Conservation (phyloP, 345 rosid genomes). For the Luvunga scandens region DNA sequence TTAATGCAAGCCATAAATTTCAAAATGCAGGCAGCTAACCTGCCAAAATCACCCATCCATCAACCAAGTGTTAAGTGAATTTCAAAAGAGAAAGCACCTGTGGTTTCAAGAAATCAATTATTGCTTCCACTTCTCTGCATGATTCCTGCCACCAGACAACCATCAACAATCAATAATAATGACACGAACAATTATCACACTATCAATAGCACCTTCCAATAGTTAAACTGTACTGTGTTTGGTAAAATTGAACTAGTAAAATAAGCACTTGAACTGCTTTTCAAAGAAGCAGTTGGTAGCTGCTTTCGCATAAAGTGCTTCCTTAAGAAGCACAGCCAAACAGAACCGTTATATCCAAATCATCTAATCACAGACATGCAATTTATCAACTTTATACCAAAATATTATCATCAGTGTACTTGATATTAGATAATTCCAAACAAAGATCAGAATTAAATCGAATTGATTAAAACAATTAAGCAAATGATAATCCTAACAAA, state of each 20-base stretch:
- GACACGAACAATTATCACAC: neutral
- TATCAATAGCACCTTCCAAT: neutral
- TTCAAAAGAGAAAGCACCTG: constrained; percentile 55
- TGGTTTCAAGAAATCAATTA: constrained; percentile 76
- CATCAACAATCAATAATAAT: constrained; percentile 1
- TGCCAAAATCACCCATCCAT: constrained; percentile 22
- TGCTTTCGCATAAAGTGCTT: neutral
- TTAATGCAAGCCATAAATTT: neutral
- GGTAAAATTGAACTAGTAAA: neutral
- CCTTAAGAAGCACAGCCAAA: neutral
- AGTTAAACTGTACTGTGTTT: neutral
- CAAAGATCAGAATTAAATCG: neutral
- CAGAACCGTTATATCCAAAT: neutral
- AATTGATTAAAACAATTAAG: neutral
- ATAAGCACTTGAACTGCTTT: neutral
- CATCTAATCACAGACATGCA: neutral
- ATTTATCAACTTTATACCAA: neutral
- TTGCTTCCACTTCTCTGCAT: constrained; percentile 74
- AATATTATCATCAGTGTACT: neutral
- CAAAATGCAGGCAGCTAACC: constrained; percentile 21
- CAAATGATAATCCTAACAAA: neutral
- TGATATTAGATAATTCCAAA: neutral
- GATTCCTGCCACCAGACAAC: constrained; percentile 64
- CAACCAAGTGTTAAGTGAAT: constrained; percentile 25
- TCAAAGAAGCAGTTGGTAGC: neutral